These are phyloP conservation scores for Paraphaeosphaeria minitans DNA, from an alignment of 2,329 filamentous ascomycete genomes.

Conservation along the genomic window DNA sequence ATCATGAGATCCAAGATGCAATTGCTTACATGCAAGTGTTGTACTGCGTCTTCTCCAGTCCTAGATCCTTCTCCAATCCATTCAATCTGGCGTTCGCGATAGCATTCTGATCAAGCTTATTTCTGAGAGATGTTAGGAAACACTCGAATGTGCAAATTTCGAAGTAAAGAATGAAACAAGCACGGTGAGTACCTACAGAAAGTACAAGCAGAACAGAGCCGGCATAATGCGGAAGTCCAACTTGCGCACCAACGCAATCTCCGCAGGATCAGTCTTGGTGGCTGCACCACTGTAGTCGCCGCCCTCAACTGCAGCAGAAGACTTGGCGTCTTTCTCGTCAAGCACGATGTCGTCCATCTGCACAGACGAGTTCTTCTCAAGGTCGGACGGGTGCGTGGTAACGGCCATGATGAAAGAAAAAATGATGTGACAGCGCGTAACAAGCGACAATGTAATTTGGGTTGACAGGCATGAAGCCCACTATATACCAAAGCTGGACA, in stretches of 20 bases:
- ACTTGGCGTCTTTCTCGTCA: slow-evolving; percentile 23
- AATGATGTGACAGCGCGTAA: not conserved
- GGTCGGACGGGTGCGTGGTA: slow-evolving; percentile 10
- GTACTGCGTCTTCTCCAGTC: slow-evolving; percentile 30
- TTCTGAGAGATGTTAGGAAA: slow-evolving; percentile 18
- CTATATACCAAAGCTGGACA: slow-evolving; percentile 26
- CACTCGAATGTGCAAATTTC: not conserved
- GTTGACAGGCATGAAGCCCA: not conserved
- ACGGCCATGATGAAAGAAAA: slow-evolving; percentile 17
- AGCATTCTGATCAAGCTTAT: slow-evolving; percentile 62
- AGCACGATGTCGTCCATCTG: slow-evolving; percentile 26
- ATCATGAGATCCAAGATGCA: slow-evolving; percentile 28
- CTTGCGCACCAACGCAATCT: slow-evolving; percentile 34
- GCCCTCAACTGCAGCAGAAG: not conserved
- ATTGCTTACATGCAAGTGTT: slow-evolving; percentile 52
- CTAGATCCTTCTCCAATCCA: slow-evolving; percentile 61
- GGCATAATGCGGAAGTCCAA: slow-evolving; percentile 34
- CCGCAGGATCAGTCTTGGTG: slow-evolving; percentile 29
- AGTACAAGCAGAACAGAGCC: slow-evolving; percentile 47
- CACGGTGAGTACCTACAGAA: slow-evolving; percentile 20
- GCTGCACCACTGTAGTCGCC: slow-evolving; percentile 31
- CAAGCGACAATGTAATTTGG: too few species aligned
- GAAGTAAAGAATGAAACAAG: not conserved
- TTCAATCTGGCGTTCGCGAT: slow-evolving; percentile 68
- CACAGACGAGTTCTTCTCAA: slow-evolving; percentile 25